These are phyloP conservation scores for Spergularia bocconei DNA, from an alignment of 148 eudicot species.

Conservation along the genomic window DNA sequence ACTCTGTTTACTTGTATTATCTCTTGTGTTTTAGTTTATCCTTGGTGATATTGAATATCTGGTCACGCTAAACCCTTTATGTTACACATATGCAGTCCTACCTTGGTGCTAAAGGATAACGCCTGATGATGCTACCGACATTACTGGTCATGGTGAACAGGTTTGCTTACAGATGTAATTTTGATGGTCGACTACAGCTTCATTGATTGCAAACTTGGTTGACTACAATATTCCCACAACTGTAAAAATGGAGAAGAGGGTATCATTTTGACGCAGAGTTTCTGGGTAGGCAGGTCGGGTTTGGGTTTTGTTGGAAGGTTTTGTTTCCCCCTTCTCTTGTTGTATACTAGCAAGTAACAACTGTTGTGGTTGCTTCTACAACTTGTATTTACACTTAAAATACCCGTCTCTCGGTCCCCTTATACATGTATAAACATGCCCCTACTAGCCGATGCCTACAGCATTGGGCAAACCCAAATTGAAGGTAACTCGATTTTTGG, in stretches of 20 bases:
- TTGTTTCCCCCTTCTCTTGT: constrained; percentile 15
- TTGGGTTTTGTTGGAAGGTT: neutral
- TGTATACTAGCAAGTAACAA: constrained; percentile 16
- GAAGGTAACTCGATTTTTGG: neutral
- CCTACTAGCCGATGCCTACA: neutral
- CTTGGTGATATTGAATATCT: neutral
- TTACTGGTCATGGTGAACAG: neutral
- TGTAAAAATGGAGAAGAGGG: constrained; percentile 12
- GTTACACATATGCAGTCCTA: constrained; percentile 21
- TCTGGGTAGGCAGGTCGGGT: constrained; percentile 3
- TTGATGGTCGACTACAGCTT: neutral
- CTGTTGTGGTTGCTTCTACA: constrained; percentile 7
- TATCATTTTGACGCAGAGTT: neutral
- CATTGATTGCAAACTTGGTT: neutral
- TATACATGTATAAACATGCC: neutral
- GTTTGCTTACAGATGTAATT: neutral
- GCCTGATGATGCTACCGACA: neutral
- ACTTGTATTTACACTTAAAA: constrained; percentile 19
- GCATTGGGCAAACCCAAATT: constrained; percentile 2
- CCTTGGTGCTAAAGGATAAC: constrained; percentile 27
- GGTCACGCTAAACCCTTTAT: neutral
- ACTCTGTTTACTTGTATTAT: too few species aligned
- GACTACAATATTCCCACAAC: constrained; percentile 1
- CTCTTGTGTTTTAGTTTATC: neutral
- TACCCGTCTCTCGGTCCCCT: neutral